phyloP scores from a whole-genome alignment of 2,329 filamentous ascomycete genomes.

The Xylaria sp. region DNA sequence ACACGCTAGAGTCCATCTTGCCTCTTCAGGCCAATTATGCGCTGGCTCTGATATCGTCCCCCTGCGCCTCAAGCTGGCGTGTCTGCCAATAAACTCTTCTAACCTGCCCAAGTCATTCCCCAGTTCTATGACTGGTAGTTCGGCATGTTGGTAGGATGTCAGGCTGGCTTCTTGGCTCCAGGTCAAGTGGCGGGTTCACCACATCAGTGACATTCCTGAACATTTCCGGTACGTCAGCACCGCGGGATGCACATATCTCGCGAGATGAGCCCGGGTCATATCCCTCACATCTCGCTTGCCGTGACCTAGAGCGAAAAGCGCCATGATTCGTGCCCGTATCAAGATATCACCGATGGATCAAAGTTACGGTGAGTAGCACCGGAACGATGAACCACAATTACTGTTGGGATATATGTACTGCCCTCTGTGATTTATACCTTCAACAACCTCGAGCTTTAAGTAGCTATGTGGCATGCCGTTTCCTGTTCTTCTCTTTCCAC shows the following conservation, averaged over 20 bases:
- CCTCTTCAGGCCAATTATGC: slow-evolving; percentile 17
- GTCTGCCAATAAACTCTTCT: slow-evolving; percentile 13
- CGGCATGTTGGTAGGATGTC: slow-evolving; percentile 1
- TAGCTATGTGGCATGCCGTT: slow-evolving; percentile 21
- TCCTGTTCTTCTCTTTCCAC: slow-evolving; percentile 4
- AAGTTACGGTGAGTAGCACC: slow-evolving; percentile 17
- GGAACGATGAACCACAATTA: slow-evolving; percentile 23
- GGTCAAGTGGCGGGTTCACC: slow-evolving; percentile 8
- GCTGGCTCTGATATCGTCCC: slow-evolving; percentile 10
- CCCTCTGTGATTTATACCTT: slow-evolving; percentile 9
- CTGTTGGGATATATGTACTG: slow-evolving; percentile 19
- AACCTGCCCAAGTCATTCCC: slow-evolving; percentile 9
- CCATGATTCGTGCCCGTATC: slow-evolving; percentile 18
- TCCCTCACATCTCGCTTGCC: slow-evolving; percentile 4
- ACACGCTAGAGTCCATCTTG: slow-evolving; percentile 6
- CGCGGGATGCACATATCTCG: slow-evolving; percentile 5
- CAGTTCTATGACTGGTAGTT: slow-evolving; percentile 9
- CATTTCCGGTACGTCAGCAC: slow-evolving; percentile 10
- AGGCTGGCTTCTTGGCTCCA: slow-evolving; percentile 6
- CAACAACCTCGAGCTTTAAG: slow-evolving; percentile 19
- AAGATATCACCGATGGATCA: slow-evolving; percentile 6
- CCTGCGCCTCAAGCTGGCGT: slow-evolving; percentile 26
- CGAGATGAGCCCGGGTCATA: slow-evolving; percentile 9
- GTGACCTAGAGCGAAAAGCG: background rate
- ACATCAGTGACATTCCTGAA: slow-evolving; percentile 8